A percentile compares a stretch with the other conserved stretches of the same genome.
These are phyloP conservation scores for Corylus avellana DNA, from an alignment of 306 rosid species.

Conservation along the genomic window DNA sequence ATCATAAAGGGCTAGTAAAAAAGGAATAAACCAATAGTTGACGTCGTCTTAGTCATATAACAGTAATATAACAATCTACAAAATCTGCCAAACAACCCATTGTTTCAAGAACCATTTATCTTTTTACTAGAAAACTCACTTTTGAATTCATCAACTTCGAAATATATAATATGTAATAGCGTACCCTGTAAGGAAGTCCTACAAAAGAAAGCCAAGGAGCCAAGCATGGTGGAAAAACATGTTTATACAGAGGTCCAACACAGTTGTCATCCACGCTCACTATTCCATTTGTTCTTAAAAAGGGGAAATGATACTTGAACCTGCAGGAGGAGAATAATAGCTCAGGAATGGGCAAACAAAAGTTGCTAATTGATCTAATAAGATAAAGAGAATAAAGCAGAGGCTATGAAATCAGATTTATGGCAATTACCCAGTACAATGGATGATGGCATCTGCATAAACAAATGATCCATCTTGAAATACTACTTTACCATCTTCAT, in stretches of 20 bases:
- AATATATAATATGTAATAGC: background rate
- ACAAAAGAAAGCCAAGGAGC: slow-evolving; percentile 32
- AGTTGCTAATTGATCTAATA: background rate
- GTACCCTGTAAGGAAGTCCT: slow-evolving; percentile 18
- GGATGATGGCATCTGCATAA: slow-evolving; percentile 18
- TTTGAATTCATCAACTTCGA: background rate
- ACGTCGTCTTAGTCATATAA: too few species aligned
- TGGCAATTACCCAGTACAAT: slow-evolving; percentile 30
- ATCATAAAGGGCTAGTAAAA: too few species aligned
- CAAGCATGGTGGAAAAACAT: slow-evolving; percentile 26
- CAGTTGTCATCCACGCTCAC: slow-evolving; percentile 28
- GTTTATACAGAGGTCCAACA: slow-evolving; percentile 21
- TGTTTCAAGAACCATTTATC: background rate
- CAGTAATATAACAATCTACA: too few species aligned
- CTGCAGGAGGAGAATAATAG: background rate
- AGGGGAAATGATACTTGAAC: slow-evolving; percentile 29
- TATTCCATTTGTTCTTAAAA: slow-evolving; percentile 29
- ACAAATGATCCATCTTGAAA: slow-evolving; percentile 18
- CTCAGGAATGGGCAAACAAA: background rate
- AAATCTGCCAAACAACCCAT: too few species aligned
- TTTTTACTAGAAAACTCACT: background rate
- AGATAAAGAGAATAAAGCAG: background rate
- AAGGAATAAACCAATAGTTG: too few species aligned
- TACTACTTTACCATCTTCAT: slow-evolving; percentile 14
- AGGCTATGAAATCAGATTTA: background rate